Evolutionary conservation across 1,139 yeast genomes (phyloP).

Genomic region (Suhomyces choctaworum): DNA sequence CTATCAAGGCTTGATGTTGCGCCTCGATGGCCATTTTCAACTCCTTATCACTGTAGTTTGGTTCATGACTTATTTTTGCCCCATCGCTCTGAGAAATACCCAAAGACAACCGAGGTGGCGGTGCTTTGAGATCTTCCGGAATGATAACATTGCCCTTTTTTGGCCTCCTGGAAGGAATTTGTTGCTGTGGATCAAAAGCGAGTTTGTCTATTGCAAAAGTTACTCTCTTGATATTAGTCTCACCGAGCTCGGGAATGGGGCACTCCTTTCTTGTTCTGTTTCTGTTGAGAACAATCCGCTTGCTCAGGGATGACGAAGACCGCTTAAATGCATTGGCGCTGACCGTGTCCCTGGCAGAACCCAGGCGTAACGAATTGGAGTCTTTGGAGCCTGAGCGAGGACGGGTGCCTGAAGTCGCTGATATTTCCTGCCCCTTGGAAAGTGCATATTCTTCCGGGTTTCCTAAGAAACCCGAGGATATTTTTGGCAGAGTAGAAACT

Average conservation of each 20-base stretch:
- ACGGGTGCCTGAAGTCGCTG: too few species aligned
- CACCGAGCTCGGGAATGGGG: slow-evolving; percentile 40
- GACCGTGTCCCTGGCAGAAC: slow-evolving; percentile 1
- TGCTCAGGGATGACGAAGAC: slow-evolving; percentile 4
- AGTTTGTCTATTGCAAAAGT: slow-evolving; percentile 73
- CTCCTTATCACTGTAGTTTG: slow-evolving; percentile 51
- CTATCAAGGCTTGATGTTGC: slow-evolving; percentile 54
- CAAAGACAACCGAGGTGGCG: slow-evolving; percentile 61
- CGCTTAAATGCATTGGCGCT: slow-evolving; percentile 6
- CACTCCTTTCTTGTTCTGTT: slow-evolving; percentile 40
- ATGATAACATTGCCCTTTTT: slow-evolving; percentile 75
- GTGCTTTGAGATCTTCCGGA: slow-evolving; percentile 67
- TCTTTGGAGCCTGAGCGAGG: slow-evolving; percentile 1
- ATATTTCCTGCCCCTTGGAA: slow-evolving; percentile 1
- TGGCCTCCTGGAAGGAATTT: slow-evolving; percentile 87
- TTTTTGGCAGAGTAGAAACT: slow-evolving; percentile 4
- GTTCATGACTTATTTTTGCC: slow-evolving; percentile 20
- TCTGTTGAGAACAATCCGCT: slow-evolving; percentile 46
- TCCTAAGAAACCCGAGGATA: slow-evolving; percentile 4
- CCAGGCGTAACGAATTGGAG: too few species aligned
- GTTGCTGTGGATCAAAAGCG: slow-evolving; percentile 86
- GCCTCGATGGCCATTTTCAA: slow-evolving; percentile 56
- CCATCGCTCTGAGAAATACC: slow-evolving; percentile 55
- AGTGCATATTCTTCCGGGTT: slow-evolving; percentile 5
- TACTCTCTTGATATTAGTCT: slow-evolving; percentile 59